These are phyloP conservation scores for Penicillium antarcticum DNA, from an alignment of 495 filamentous ascomycete species.

Conservation along the genomic window DNA sequence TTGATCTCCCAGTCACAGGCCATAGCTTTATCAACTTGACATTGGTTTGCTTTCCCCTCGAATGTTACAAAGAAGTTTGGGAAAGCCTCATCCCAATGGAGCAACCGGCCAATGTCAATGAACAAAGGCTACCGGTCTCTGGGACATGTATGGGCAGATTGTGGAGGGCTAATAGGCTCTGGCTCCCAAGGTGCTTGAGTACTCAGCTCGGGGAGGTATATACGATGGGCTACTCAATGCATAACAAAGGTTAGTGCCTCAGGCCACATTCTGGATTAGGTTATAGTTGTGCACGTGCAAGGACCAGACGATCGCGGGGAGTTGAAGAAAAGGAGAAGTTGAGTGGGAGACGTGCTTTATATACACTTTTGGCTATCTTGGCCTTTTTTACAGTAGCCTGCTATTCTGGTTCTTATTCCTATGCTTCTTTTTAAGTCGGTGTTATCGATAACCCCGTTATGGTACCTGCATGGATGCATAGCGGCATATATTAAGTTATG, in stretches of 20 bases:
- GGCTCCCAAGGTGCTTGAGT: not conserved
- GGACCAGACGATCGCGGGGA: slow-evolving; percentile 22
- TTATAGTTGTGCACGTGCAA: slow-evolving; percentile 23
- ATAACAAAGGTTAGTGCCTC: not conserved
- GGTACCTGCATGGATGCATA: slow-evolving; percentile 26
- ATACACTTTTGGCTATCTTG: not conserved
- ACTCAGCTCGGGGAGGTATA: not conserved
- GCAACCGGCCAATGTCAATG: not conserved
- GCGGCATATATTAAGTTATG: not conserved
- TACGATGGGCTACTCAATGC: too few species aligned
- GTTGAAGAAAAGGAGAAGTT: slow-evolving; percentile 16
- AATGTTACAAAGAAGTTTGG: not conserved
- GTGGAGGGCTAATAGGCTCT: not conserved
- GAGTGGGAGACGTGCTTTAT: not conserved
- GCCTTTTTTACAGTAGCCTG: too few species aligned
- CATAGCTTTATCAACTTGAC: not conserved
- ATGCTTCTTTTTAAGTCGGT: not conserved
- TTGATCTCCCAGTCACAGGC: not conserved
- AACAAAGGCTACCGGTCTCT: not conserved
- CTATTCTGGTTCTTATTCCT: not conserved
- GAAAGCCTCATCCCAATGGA: not conserved
- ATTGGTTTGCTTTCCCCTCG: not conserved
- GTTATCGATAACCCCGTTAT: slow-evolving; percentile 8
- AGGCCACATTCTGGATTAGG: slow-evolving; percentile 10
- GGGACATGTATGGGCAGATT: too few species aligned